Evolutionary conservation across 768 basidiomycete species (phyloP), one percentile per base, ranked within the genome.

Genomic region (Amanita rimosa): DNA sequence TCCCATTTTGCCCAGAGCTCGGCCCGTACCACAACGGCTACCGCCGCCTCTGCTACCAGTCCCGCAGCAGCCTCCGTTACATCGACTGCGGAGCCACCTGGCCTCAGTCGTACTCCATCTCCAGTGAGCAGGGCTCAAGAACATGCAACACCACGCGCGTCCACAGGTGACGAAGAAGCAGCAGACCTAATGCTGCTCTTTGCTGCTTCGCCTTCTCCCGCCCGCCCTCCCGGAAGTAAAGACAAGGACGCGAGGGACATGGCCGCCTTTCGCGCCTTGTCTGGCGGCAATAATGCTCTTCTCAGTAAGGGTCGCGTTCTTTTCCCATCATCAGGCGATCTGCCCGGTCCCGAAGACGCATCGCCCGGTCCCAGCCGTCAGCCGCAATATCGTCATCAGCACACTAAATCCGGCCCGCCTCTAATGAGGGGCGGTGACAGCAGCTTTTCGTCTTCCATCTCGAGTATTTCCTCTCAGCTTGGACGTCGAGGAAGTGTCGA

Each of bases 151-250:
- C 76, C 69, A 59, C 75, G 58, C 50, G 72, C 71, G 52, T 74
- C 78, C n/a, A 78, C 80, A 27, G 85, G 87, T 60, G 82, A 79
- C 52, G 29, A 29, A 29, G 89, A 91, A 58, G 89, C 88, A 0
- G 87, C 89, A n/a, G 85, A 87, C 58, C 65, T 90, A 38, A 85
- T 92, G 79, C 67, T 91, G 17, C 86, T 78, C 64, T 75, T 92
- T 44, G 88, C 89, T 36, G 89, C 87, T 5, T 89, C 85, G 1
- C 88, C 88, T 0, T 89, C 86, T 0, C 88, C 88, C 7, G 85
- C 72, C 16, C 78, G 86, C 35, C 74, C 75, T 17, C 39, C 47
- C 6, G 33, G 10, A 29, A 29, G 10, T 9, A 27, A 14, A 6
- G 72, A 71, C 37, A 76, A 73, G 31, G 76, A 79, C 36, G 57